A percentile compares a stretch with the other conserved stretches of the same genome.
Conservation (phyloP, 768 basidiomycete species). For the Ramaria rubella region DNA sequence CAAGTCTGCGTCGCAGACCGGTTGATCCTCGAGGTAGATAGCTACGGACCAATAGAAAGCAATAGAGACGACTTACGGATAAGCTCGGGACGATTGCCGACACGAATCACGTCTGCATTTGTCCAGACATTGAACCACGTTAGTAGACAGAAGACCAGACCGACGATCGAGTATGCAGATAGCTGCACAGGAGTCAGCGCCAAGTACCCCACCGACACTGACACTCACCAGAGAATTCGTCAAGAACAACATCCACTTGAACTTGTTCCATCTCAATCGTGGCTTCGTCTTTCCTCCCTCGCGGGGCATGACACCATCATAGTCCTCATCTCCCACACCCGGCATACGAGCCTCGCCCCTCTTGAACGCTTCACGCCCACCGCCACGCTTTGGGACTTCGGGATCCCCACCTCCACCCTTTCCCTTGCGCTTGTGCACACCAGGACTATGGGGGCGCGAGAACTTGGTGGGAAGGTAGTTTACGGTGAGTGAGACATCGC, state of each 20-base stretch:
- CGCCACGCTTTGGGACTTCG: constrained; percentile 52
- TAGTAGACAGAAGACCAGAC: constrained; percentile 31
- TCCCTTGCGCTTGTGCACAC: background rate
- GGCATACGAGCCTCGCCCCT: constrained; percentile 35
- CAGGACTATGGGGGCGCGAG: constrained; percentile 31
- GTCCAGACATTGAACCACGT: constrained; percentile 37
- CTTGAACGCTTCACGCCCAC: constrained; percentile 52
- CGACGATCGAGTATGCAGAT: constrained; percentile 28
- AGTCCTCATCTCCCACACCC: constrained; percentile 32
- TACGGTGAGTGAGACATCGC: constrained; percentile 42
- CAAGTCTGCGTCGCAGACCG: no score
- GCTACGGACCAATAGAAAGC: background rate
- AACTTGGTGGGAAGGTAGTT: constrained; percentile 79
- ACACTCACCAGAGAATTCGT: constrained; percentile 31
- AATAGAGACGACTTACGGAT: constrained; percentile 24
- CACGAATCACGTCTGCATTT: constrained; percentile 32
- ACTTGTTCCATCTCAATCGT: constrained; percentile 33
- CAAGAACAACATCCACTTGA: constrained; percentile 35
- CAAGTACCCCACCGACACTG: background rate
- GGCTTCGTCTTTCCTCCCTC: constrained; percentile 20
- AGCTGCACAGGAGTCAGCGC: constrained; percentile 20
- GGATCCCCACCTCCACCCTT: background rate
- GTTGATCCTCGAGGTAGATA: background rate
- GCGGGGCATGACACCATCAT: constrained; percentile 25
- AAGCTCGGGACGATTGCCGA: constrained; percentile 33